A percentile compares a stretch with the other conserved stretches of the same genome.
phyloP scores from a whole-genome alignment of 75 land plant species.

The Ceratopteris richardii region DNA sequence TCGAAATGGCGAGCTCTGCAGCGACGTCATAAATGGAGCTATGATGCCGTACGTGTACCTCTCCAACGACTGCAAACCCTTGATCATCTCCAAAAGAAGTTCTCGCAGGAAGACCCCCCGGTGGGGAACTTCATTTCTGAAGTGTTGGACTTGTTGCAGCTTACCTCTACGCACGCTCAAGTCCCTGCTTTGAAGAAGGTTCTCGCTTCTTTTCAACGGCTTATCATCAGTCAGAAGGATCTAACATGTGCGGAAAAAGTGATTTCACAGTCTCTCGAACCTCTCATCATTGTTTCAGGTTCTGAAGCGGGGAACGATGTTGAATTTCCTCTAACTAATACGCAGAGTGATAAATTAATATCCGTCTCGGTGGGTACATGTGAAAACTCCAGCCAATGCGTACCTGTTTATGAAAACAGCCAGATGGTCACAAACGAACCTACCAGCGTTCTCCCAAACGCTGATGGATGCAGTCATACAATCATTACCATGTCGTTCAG shows the following conservation, averaged over 20 bases:
- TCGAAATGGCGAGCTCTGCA: conserved; percentile 78
- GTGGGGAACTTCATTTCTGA: conserved; percentile 33
- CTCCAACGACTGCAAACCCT: conserved; percentile 20
- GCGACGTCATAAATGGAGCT: conserved; percentile 67
- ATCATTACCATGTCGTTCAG: conserved; percentile 13
- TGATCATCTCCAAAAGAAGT: conserved; percentile 14
- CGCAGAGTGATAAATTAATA: too few relatives aligned
- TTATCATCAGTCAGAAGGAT: background rate
- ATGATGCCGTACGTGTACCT: conserved; percentile 55
- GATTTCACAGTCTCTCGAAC: background rate
- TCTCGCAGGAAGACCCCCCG: conserved; percentile 13
- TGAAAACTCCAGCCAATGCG: too few relatives aligned
- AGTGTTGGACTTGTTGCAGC: conserved; percentile 39
- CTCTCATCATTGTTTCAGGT: background rate
- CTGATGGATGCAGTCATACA: too few relatives aligned
- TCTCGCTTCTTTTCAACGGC: background rate
- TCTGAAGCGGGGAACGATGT: too few relatives aligned
- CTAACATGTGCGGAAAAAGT: too few relatives aligned
- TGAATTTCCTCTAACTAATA: too few relatives aligned
- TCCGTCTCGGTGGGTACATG: too few relatives aligned
- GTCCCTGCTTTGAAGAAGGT: conserved; percentile 5
- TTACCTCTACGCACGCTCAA: conserved; percentile 18
- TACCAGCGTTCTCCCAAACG: too few relatives aligned
- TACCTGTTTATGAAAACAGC: too few relatives aligned
- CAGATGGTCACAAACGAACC: too few relatives aligned